Conservation (phyloP, 2,329 filamentous ascomycete species). For the Cladophialophora immunda region DNA sequence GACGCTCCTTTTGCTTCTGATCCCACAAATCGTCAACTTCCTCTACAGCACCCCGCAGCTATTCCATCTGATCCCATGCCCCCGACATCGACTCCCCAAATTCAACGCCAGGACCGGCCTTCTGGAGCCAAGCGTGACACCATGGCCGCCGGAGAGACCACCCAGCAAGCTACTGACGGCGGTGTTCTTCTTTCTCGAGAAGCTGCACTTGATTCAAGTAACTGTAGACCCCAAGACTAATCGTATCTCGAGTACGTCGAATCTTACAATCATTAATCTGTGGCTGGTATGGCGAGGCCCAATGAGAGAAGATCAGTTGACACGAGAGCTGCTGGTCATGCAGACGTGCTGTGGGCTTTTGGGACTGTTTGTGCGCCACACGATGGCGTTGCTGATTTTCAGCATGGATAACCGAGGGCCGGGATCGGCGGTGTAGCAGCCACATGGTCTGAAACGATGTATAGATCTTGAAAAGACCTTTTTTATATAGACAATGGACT, state of each 20-base stretch:
- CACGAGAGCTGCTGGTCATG: constrained; percentile 79
- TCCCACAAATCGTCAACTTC: constrained; percentile 97
- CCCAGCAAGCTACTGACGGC: constrained; percentile 70
- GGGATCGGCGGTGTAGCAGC: constrained; percentile 28
- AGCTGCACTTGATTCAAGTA: constrained; percentile 73
- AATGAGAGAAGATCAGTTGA: constrained; percentile 83
- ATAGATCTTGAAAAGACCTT: background rate
- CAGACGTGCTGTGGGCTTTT: constrained; percentile 80
- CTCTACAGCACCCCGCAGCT: constrained; percentile 91
- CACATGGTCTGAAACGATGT: background rate
- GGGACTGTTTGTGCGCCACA: constrained; percentile 85
- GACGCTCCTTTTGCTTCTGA: constrained; percentile 86
- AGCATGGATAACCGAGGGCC: constrained; percentile 76
- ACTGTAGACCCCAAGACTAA: constrained; percentile 66
- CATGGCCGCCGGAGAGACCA: constrained; percentile 73
- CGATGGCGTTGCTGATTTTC: constrained; percentile 86
- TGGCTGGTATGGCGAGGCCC: constrained; percentile 97
- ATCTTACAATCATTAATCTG: constrained; percentile 92
- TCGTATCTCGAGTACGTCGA: constrained; percentile 78
- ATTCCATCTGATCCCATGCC: constrained; percentile 88
- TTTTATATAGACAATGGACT: background rate
- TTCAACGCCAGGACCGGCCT: constrained; percentile 88
- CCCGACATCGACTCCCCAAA: constrained; percentile 86
- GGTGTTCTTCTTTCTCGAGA: constrained; percentile 73
- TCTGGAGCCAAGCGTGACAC: constrained; percentile 84